Base-by-base conservation (phyloP, 2,329 filamentous ascomycete genomes). In the Clonostachys solani region DNA sequence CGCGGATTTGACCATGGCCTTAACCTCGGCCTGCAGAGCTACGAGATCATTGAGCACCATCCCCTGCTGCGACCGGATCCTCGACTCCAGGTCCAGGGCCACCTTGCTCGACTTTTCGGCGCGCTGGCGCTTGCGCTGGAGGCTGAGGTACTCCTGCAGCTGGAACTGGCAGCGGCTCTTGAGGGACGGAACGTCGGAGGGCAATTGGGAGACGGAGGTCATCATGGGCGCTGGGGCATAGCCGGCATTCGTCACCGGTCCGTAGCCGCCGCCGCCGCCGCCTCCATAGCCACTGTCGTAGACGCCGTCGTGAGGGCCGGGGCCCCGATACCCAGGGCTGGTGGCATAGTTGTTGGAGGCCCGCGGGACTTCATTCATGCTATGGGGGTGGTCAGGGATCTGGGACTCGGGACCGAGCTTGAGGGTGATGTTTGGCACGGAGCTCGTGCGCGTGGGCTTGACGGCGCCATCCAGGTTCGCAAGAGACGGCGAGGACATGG, bases 1-100 rank as follows among this genome's bases (percentile, higher is more conserved):
- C 1, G 70, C 72, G 12, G 58, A 61, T 52, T 67, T 72, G 34
- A 67, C 65, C 40, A 78, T 54, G 4, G 60, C 61, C 5, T 67
- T 61, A 4, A 81, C 67, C 50, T 75, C 67, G 18, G 63, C 60
- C 17, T 74, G 64, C 52, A 81, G 56, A 1, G 55, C 59, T 38
- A 63, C 66, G 50, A 82, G 54, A 45, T 79, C 73, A 16, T 60
- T 61, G 10, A 76, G 51, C n/a, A 73, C 65, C 8, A 70, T 51
- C 29, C 58, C 65, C 6, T 67, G 66, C 56, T 78, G 74, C 6
- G 55, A 52, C 7, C 69, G 63, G 42, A 79, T 58, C 29, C 69
- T 70, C 4, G 66, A 61, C 42, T 77, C 71, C 34, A 73, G 58
- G n/a, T 66, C 64, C 16, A 65, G 51, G 35, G 53, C 61, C 52